These are phyloP conservation scores for Neurospora tetraspora DNA, from an alignment of 495 filamentous ascomycete genomes.

Conservation along the genomic window DNA sequence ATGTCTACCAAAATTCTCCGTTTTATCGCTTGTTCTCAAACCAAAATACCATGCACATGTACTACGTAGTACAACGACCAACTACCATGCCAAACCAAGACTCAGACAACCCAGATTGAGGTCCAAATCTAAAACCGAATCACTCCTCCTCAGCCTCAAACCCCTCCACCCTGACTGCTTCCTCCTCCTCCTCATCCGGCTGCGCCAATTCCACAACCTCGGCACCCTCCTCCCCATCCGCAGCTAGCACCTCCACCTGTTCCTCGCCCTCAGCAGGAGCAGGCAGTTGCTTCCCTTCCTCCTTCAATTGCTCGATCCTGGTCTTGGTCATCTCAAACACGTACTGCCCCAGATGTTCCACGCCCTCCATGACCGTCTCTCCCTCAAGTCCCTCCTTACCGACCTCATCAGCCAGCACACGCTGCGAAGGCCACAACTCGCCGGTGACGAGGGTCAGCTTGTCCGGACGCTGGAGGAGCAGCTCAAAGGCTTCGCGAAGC, in stretches of 20 bases:
- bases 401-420: slow-evolving; percentile 47
- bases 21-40: background rate
- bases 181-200: slow-evolving; percentile 27
- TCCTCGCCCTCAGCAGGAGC: slow-evolving; percentile 9
- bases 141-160: slow-evolving; percentile 11
- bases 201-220: slow-evolving; percentile 19
- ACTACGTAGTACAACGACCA: background rate
- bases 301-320: slow-evolving; percentile 49
- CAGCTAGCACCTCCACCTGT: slow-evolving; percentile 22
- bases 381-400: slow-evolving; percentile 35
- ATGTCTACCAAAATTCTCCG: background rate
- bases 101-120: background rate
- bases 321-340: slow-evolving; percentile 94
- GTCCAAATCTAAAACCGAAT: background rate
- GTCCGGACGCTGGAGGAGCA: slow-evolving; percentile 59
- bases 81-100: background rate
- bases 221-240: slow-evolving; percentile 26
- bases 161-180: slow-evolving; percentile 2
- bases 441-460: slow-evolving; percentile 72
- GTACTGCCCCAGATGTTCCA: slow-evolving; percentile 94
- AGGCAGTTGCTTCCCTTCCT: slow-evolving; percentile 26
- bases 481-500: slow-evolving; percentile 72
- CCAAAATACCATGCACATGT: background rate
- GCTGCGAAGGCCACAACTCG: slow-evolving; percentile 71
- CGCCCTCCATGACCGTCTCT: slow-evolving; percentile 65